Evolutionary conservation across 2,329 filamentous ascomycete species (phyloP).

Genomic region (Teratosphaeria nubilosa): DNA sequence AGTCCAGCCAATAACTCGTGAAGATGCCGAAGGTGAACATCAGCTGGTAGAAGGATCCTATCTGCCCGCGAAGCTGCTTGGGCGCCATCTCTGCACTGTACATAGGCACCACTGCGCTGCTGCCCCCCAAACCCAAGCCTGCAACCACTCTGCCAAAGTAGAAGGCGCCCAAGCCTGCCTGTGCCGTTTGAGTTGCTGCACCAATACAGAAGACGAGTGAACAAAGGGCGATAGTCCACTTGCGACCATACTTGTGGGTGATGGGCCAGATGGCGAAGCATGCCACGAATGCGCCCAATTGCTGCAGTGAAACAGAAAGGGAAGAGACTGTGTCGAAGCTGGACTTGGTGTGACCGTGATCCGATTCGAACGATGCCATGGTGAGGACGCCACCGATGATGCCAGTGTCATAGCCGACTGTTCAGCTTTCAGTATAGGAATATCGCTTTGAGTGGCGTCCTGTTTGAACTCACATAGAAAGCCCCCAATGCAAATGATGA

Average conservation of each 20-base stretch:
- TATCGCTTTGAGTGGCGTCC: background rate
- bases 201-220: slow-evolving; percentile 33
- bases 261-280: slow-evolving; percentile 42
- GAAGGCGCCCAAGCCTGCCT: slow-evolving; percentile 23
- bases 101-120: slow-evolving; percentile 35
- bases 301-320: slow-evolving; percentile 41
- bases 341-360: slow-evolving; percentile 18
- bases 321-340: slow-evolving; percentile 18
- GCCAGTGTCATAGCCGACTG: slow-evolving; percentile 35
- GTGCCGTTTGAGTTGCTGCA: slow-evolving; percentile 37
- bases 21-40: slow-evolving; percentile 44
- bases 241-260: slow-evolving; percentile 37
- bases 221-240: slow-evolving; percentile 35
- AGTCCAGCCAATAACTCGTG: slow-evolving; percentile 45
- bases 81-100: slow-evolving; percentile 33
- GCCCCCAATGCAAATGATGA: slow-evolving; percentile 43
- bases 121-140: slow-evolving; percentile 40
- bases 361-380: slow-evolving; percentile 17
- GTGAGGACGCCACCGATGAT: slow-evolving; percentile 26
- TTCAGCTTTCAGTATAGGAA: background rate
- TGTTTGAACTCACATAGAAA: slow-evolving; percentile 29
- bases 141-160: slow-evolving; percentile 40
- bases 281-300: slow-evolving; percentile 44
- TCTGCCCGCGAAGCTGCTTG: slow-evolving; percentile 36
- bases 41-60: slow-evolving; percentile 44